These are phyloP conservation scores for Lentinula edodes DNA, from an alignment of 768 basidiomycete species.

Conservation along the genomic window DNA sequence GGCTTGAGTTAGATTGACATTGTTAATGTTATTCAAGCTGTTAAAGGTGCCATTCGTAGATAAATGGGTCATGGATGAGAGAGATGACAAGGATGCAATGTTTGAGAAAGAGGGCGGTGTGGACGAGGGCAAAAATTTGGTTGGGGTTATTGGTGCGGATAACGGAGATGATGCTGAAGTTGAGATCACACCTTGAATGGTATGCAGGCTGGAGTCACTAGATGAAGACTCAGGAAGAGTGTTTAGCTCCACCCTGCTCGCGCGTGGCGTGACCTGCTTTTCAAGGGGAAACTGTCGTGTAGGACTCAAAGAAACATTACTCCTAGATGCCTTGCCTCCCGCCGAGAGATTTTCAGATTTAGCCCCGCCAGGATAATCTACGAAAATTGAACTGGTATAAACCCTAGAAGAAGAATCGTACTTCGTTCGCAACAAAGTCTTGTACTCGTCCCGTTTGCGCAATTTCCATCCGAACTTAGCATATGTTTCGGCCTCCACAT, in stretches of 20 bases:
- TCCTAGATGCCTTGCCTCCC: slow-evolving; percentile 9
- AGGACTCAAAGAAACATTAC: slow-evolving; percentile 10
- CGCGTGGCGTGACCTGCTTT: slow-evolving; percentile 35
- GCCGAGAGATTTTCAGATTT: slow-evolving; percentile 12
- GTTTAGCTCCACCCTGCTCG: slow-evolving; percentile 31
- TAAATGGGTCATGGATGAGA: slow-evolving; percentile 3
- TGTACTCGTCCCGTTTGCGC: slow-evolving; percentile 51
- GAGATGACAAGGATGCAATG: background rate
- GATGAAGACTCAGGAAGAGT: slow-evolving; percentile 4
- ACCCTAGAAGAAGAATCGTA: slow-evolving; percentile 46
- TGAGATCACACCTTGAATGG: slow-evolving; percentile 15
- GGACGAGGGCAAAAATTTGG: background rate
- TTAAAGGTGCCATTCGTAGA: slow-evolving; percentile 11
- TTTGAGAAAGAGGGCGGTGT: background rate
- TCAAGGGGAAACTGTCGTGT: background rate
- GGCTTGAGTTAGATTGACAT: background rate
- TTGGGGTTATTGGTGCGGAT: background rate
- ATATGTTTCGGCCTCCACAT: slow-evolving; percentile 25
- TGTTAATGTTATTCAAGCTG: background rate
- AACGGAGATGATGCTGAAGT: slow-evolving; percentile 13
- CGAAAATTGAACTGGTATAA: slow-evolving; percentile 47
- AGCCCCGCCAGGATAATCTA: slow-evolving; percentile 26
- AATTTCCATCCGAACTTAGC: slow-evolving; percentile 50
- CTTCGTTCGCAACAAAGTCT: slow-evolving; percentile 49
- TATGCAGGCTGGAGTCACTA: slow-evolving; percentile 7